phyloP scores from a whole-genome alignment of 352 stramenopile species.

The Stramenopiles sp. region DNA sequence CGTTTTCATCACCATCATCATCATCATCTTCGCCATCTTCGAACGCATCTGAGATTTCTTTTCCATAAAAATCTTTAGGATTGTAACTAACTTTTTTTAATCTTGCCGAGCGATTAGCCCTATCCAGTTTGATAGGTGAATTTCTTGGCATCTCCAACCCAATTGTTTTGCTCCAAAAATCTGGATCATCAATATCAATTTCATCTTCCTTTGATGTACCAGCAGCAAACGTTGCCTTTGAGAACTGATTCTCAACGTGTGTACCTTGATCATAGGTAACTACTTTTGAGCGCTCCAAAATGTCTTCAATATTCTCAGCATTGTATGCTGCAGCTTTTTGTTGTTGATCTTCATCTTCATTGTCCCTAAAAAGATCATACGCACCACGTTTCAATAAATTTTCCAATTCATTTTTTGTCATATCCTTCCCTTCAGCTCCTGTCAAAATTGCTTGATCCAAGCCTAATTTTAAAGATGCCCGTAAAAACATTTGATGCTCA shows the following conservation, averaged over 20 bases:
- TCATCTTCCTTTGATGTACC: slow-evolving; percentile 62
- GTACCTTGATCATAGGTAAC: slow-evolving; percentile 29
- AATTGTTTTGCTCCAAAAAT: slow-evolving; percentile 98
- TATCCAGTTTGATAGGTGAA: background rate
- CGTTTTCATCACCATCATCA: background rate
- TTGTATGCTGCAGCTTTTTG: slow-evolving; percentile 63
- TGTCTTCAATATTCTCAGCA: slow-evolving; percentile 92
- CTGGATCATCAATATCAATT: slow-evolving; percentile 90
- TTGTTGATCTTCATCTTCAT: slow-evolving; percentile 62
- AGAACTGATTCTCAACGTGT: slow-evolving; percentile 59
- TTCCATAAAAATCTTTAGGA: background rate
- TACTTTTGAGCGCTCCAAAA: slow-evolving; percentile 55
- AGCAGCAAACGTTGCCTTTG: slow-evolving; percentile 70
- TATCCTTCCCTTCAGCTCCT: slow-evolving; percentile 24
- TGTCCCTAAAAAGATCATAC: slow-evolving; percentile 77
- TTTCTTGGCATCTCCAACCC: slow-evolving; percentile 45
- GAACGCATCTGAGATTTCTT: background rate
- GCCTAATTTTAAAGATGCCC: slow-evolving; percentile 66
- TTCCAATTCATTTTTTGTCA: slow-evolving; percentile 70
- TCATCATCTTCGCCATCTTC: background rate
- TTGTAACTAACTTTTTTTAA: background rate
- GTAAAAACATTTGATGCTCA: slow-evolving; percentile 81
- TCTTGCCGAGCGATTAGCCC: background rate
- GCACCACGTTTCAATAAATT: slow-evolving; percentile 70
- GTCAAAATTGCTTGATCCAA: slow-evolving; percentile 69